Percentiles rank a stretch among this genome's conserved stretches.
These are phyloP conservation scores for Mortierella sp. DNA, from an alignment of 371 early-diverging fungal species.

Conservation along the genomic window DNA sequence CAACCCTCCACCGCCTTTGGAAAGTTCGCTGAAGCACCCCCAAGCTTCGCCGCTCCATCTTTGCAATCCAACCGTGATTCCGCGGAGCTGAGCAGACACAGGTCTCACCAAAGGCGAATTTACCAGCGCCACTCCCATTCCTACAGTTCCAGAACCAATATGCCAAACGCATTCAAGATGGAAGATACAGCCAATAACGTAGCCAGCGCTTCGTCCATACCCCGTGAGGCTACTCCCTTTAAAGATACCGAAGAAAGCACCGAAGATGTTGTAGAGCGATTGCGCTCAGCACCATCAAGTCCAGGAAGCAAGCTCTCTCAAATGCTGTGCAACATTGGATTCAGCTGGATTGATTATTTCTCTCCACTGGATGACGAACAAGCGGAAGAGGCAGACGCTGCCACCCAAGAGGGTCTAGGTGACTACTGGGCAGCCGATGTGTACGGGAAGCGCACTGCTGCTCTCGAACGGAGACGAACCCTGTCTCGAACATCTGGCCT, in stretches of 20 bases:
- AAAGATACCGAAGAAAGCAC: neutral
- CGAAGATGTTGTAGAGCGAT: constrained; percentile 1
- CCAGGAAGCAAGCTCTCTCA: constrained; percentile 34
- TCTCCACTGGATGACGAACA: constrained; percentile 20
- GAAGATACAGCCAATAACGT: too few relatives aligned
- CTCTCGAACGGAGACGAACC: constrained; percentile 17
- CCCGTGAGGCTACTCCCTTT: neutral
- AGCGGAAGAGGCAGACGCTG: neutral
- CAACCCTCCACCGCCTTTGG: constrained; percentile 4
- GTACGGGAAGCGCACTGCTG: constrained; percentile 28
- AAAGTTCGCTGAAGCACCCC: neutral
- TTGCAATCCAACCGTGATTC: neutral
- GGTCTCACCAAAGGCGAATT: neutral
- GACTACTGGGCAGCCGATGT: constrained; percentile 36
- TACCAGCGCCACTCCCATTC: neutral
- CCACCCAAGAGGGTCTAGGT: neutral
- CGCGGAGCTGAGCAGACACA: neutral
- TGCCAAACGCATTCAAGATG: neutral
- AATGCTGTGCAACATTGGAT: constrained; percentile 32
- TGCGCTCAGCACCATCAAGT: constrained; percentile 4
- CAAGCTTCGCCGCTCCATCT: neutral
- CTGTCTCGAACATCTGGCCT: constrained; percentile 24
- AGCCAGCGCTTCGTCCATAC: neutral
- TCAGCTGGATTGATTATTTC: constrained; percentile 38
- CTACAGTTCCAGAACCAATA: neutral